phyloP scores from a whole-genome alignment of 345 rosid genomes.

The Trapa bicornis region DNA sequence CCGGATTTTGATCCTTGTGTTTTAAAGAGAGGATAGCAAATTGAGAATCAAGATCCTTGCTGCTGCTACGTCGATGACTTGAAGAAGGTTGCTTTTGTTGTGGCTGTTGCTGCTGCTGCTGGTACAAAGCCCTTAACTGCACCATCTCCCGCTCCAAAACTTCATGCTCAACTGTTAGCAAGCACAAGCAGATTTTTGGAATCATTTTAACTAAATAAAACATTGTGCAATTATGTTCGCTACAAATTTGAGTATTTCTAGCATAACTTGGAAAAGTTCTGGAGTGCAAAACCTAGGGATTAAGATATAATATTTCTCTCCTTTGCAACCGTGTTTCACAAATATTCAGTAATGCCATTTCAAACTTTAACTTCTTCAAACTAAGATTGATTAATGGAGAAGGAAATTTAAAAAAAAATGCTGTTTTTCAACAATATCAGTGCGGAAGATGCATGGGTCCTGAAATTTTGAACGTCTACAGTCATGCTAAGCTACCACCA shows the following conservation, averaged over 20 bases:
- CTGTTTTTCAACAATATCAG: background rate
- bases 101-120: conserved; percentile 41
- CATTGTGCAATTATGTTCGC: background rate
- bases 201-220: background rate
- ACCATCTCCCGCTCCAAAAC: conserved; percentile 90
- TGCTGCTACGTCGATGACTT: conserved; percentile 51
- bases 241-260: background rate
- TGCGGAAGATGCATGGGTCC: too few species aligned
- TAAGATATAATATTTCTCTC: background rate
- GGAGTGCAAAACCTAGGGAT: background rate
- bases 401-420: background rate
- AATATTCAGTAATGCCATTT: background rate
- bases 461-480: too few species aligned
- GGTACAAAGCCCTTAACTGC: conserved; percentile 58
- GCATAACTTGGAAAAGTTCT: background rate
- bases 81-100: conserved; percentile 43
- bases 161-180: conserved; percentile 88
- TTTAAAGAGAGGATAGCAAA: conserved; percentile 70
- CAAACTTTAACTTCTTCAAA: background rate
- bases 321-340: background rate
- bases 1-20: conserved; percentile 49
- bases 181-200: background rate
- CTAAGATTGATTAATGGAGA: background rate
- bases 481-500: conserved; percentile 1
- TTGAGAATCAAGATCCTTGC: conserved; percentile 87